phyloP scores from a whole-genome alignment of 2,329 filamentous ascomycete genomes.

The Phaeosphaeriaceae sp. region DNA sequence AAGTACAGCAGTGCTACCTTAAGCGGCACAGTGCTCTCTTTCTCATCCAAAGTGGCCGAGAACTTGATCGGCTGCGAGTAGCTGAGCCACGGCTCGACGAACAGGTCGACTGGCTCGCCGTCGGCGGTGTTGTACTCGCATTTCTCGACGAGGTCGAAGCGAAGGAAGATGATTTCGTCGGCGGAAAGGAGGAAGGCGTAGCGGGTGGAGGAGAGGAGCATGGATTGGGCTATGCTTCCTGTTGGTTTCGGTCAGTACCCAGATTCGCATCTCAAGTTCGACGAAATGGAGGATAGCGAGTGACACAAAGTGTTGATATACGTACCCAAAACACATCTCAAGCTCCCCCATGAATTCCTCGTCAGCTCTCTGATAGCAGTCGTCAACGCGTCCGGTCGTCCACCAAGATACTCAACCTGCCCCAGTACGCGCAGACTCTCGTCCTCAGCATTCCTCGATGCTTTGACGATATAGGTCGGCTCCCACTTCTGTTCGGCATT shows the following conservation, averaged over 20 bases:
- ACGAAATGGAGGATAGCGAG: neutral
- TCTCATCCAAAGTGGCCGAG: conserved; percentile 9
- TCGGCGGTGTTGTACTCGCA: neutral
- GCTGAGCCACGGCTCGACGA: conserved; percentile 16
- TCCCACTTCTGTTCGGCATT: conserved; percentile 10
- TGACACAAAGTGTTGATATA: too few relatives aligned
- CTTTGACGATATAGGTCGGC: conserved; percentile 18
- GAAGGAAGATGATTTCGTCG: conserved; percentile 28
- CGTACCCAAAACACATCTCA: conserved; percentile 28
- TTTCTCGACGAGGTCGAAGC: conserved; percentile 9
- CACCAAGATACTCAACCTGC: conserved; percentile 28
- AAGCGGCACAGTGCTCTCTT: conserved; percentile 5
- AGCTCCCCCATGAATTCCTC: conserved; percentile 21
- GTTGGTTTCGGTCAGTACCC: neutral
- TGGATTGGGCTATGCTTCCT: conserved; percentile 28
- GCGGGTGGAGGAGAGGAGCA: conserved; percentile 21
- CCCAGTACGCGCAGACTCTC: conserved; percentile 17
- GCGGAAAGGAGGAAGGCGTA: conserved; percentile 25
- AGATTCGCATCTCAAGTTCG: neutral
- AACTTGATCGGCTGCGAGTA: conserved; percentile 23
- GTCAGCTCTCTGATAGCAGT: conserved; percentile 9
- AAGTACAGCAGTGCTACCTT: conserved; percentile 20
- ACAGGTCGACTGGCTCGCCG: neutral
- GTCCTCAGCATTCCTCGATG: neutral
- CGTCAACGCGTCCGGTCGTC: conserved; percentile 17